phyloP scores from a whole-genome alignment of 306 rosid genomes.

The Rosa multiflora region DNA sequence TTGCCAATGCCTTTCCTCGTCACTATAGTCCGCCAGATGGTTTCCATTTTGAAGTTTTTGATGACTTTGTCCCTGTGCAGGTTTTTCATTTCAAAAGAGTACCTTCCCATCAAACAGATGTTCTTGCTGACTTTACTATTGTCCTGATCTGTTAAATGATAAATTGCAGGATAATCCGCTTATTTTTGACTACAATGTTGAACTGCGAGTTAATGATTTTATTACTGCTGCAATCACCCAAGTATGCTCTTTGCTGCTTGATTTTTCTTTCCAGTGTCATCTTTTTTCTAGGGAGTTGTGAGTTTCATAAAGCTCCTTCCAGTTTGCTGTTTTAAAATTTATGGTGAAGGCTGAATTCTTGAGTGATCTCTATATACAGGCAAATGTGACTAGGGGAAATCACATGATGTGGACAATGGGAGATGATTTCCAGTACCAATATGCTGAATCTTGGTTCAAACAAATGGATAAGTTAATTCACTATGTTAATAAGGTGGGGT shows the following conservation, averaged over 20 bases:
- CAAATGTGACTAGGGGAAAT: slow-evolving; percentile 76
- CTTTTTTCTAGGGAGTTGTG: background rate
- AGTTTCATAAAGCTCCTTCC: background rate
- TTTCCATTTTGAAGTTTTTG: slow-evolving; percentile 66
- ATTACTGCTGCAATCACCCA: slow-evolving; percentile 48
- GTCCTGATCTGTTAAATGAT: slow-evolving; percentile 19
- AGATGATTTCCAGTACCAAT: slow-evolving; percentile 86
- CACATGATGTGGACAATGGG: slow-evolving; percentile 99
- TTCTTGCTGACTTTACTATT: slow-evolving; percentile 6
- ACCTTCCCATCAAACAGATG: background rate
- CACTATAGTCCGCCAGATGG: slow-evolving; percentile 72
- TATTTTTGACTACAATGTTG: slow-evolving; percentile 64
- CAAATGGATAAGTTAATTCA: slow-evolving; percentile 91
- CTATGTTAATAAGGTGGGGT: slow-evolving; percentile 71
- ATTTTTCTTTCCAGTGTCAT: slow-evolving; percentile 3
- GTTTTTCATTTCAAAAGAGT: slow-evolving; percentile 32
- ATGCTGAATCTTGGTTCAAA: slow-evolving; percentile 91
- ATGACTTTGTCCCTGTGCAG: slow-evolving; percentile 54
- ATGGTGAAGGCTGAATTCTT: slow-evolving; percentile 3
- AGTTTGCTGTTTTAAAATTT: background rate
- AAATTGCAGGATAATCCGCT: slow-evolving; percentile 73
- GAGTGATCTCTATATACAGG: slow-evolving; percentile 42
- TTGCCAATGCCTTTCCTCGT: slow-evolving; percentile 75
- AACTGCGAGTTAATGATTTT: slow-evolving; percentile 62
- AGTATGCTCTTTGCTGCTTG: slow-evolving; percentile 36